These are phyloP conservation scores for Staphylotrichum longicolle DNA, from an alignment of 495 filamentous ascomycete genomes.

Conservation along the genomic window DNA sequence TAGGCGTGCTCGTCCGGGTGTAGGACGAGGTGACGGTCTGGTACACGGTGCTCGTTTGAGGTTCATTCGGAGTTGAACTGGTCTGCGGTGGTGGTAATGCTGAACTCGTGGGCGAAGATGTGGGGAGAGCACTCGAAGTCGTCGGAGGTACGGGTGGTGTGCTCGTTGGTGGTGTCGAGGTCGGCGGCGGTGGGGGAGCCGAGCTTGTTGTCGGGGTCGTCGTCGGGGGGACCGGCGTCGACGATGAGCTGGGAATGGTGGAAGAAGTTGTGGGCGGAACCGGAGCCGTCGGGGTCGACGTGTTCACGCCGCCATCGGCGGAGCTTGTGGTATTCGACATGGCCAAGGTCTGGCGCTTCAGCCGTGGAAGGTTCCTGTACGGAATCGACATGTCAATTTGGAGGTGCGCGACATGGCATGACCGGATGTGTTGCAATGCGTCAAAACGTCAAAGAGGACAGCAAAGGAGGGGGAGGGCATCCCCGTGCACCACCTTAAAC, in stretches of 20 bases:
- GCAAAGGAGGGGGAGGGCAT: no score
- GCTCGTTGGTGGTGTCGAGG: constrained; percentile 23
- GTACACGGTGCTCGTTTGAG: constrained; percentile 23
- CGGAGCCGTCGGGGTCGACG: constrained; percentile 35
- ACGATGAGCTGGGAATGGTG: constrained; percentile 1
- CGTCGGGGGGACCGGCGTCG: constrained; percentile 22
- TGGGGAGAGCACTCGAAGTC: background rate
- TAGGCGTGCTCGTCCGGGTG: background rate
- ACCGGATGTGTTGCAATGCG: constrained; percentile 23
- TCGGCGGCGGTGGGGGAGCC: constrained; percentile 20
- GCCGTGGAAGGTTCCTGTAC: constrained; percentile 37
- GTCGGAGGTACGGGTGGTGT: constrained; percentile 2
- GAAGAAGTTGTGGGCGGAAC: constrained; percentile 13
- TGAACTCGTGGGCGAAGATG: background rate
- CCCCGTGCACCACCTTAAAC: background rate
- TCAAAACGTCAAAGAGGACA: no score
- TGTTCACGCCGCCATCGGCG: constrained; percentile 20
- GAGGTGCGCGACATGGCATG: constrained; percentile 4
- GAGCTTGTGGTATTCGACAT: constrained; percentile 49
- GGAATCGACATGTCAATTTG: constrained; percentile 43
- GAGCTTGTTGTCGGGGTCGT: constrained; percentile 25
- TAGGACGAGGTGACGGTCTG: constrained; percentile 18
- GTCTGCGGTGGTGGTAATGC: background rate
- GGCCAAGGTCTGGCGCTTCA: constrained; percentile 40
- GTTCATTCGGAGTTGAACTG: background rate